Percentiles rank a stretch among this genome's conserved stretches.
These are phyloP conservation scores for Moesziomyces antarcticus DNA, from an alignment of 1,284 basidiomycete species.

Conservation along the genomic window DNA sequence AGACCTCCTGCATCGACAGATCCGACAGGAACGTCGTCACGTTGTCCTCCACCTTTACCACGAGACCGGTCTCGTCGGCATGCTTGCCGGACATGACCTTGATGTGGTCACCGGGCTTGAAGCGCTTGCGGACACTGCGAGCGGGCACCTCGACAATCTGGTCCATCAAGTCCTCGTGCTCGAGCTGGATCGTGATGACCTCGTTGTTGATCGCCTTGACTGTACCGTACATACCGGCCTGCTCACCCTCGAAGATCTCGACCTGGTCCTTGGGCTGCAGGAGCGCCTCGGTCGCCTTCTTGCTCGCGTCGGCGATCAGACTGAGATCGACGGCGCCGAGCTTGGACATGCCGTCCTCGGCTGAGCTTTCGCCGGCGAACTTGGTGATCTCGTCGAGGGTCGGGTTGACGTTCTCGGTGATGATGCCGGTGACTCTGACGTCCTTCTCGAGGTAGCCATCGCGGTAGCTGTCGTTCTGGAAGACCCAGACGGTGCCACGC, in stretches of 20 bases:
- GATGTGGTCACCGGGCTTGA: constrained; percentile 97
- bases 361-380: constrained; percentile 75
- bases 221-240: constrained; percentile 88
- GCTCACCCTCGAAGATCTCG: constrained; percentile 96
- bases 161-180: constrained; percentile 82
- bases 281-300: constrained; percentile 85
- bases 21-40: constrained; percentile 97
- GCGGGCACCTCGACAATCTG: constrained; percentile 86
- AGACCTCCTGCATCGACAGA: constrained; percentile 94
- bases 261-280: constrained; percentile 98
- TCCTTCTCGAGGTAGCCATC: constrained; percentile 98
- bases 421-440: constrained; percentile 82
- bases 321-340: constrained; percentile 76
- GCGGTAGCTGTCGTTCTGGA: constrained; percentile 91
- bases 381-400: constrained; percentile 94
- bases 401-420: constrained; percentile 90
- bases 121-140: constrained; percentile 88
- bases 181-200: constrained; percentile 81
- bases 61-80: constrained; percentile 92
- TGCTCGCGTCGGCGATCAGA: constrained; percentile 86
- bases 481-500: constrained; percentile 69
- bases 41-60: constrained; percentile 83
- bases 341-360: constrained; percentile 53
- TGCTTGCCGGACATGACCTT: constrained; percentile 97
- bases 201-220: constrained; percentile 90